Evolutionary conservation across 345 rosid species (phyloP).

Genomic region (Draba incana): DNA sequence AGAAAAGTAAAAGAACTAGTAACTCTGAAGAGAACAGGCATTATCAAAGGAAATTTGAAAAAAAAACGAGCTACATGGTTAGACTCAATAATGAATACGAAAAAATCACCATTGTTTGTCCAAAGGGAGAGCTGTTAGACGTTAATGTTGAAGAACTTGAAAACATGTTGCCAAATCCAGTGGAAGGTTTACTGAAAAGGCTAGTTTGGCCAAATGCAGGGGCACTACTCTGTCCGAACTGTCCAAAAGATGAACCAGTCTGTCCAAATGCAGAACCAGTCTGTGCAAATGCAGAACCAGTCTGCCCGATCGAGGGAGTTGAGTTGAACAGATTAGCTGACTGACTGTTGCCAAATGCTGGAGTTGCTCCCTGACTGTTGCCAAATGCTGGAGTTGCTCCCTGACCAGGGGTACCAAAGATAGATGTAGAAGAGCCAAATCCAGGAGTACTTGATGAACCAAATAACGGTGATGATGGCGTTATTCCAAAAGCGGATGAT

Average conservation of each 20-base stretch:
- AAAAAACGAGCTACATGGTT: slow-evolving; percentile 9
- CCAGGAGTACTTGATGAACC: slow-evolving; percentile 55
- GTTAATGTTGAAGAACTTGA: slow-evolving; percentile 61
- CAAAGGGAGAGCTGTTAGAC: slow-evolving; percentile 52
- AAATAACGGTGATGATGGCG: slow-evolving; percentile 57
- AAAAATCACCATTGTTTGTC: slow-evolving; percentile 60
- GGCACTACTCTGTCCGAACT: slow-evolving; percentile 56
- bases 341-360: slow-evolving; percentile 64
- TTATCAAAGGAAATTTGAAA: slow-evolving; percentile 11
- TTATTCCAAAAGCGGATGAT: slow-evolving; percentile 62
- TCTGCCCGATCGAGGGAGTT: slow-evolving; percentile 56
- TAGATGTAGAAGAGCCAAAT: slow-evolving; percentile 66
- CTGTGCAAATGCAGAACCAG: slow-evolving; percentile 68
- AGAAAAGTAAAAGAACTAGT: slow-evolving; percentile 9
- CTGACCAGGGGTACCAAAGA: slow-evolving; percentile 56
- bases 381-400: slow-evolving; percentile 56
- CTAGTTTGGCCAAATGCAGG: slow-evolving; percentile 61
- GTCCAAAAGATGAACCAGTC: slow-evolving; percentile 47
- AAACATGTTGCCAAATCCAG: slow-evolving; percentile 63
- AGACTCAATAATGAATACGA: not conserved
- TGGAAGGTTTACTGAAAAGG: slow-evolving; percentile 62
- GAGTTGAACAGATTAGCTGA: slow-evolving; percentile 65
- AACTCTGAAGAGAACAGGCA: slow-evolving; percentile 10
- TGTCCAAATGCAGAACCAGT: slow-evolving; percentile 36
- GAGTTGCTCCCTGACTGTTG: slow-evolving; percentile 58